These are phyloP conservation scores for Sarocladium strictum DNA, from an alignment of 2,329 filamentous ascomycete species.

Conservation along the genomic window DNA sequence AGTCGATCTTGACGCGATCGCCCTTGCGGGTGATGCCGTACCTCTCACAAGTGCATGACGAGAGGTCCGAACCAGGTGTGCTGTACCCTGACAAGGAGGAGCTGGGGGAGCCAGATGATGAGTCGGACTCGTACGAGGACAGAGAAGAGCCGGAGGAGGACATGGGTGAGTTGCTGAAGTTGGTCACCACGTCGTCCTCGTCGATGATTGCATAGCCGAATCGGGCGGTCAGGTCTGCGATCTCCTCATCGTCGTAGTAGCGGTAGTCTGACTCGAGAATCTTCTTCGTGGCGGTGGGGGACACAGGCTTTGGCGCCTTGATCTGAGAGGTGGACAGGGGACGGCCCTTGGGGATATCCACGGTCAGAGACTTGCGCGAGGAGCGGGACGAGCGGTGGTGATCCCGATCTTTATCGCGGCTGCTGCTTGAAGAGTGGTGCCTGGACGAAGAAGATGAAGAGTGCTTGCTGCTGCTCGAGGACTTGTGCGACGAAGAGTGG, in stretches of 20 bases:
- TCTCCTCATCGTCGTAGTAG: conserved; percentile 64
- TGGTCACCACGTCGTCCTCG: conserved; percentile 48
- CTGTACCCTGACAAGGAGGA: conserved; percentile 74
- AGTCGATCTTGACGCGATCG: conserved; percentile 93
- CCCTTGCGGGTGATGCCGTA: conserved; percentile 94
- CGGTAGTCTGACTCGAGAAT: conserved; percentile 83
- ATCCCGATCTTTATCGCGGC: conserved; percentile 11
- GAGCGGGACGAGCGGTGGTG: conserved; percentile 39
- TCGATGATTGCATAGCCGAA: conserved; percentile 58
- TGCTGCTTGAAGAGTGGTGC: conserved; percentile 10
- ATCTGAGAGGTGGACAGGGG: conserved; percentile 85
- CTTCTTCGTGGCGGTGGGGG: conserved; percentile 79
- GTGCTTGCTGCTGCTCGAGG: conserved; percentile 20
- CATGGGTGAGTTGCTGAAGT: conserved; percentile 53
- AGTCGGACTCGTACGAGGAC: conserved; percentile 67
- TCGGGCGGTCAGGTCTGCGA: conserved; percentile 74
- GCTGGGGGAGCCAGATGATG: conserved; percentile 55
- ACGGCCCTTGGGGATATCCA: conserved; percentile 80
- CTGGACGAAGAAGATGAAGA: conserved; percentile 21
- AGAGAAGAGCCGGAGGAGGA: conserved; percentile 63
- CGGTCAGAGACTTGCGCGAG: conserved; percentile 43
- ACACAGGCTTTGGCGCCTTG: conserved; percentile 81
- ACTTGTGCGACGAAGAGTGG: conserved; percentile 25
- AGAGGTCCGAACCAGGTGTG: conserved; percentile 69
- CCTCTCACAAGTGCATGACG: conserved; percentile 85